phyloP scores from a whole-genome alignment of 1,284 basidiomycete species.

The Apiotrichum montevideense region DNA sequence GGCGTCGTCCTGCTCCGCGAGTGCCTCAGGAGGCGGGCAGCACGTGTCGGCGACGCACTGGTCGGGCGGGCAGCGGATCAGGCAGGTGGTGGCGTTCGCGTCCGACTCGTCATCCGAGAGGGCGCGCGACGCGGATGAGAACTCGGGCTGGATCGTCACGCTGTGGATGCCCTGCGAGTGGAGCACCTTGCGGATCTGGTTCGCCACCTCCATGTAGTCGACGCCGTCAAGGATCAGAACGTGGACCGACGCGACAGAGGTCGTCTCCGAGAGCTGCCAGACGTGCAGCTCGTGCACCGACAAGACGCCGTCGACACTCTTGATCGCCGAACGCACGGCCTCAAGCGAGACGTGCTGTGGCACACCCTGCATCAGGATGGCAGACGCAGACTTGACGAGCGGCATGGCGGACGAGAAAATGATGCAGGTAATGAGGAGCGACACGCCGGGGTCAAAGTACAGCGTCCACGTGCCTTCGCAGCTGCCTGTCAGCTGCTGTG shows the following conservation, averaged over 20 bases:
- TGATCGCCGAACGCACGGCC: constrained; percentile 71
- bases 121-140: constrained; percentile 14
- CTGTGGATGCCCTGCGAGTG: constrained; percentile 92
- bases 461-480: constrained; percentile 55
- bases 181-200: constrained; percentile 71
- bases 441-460: constrained; percentile 92
- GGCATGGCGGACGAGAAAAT: constrained; percentile 95
- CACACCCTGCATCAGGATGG: constrained; percentile 95
- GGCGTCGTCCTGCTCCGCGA: constrained; percentile 7
- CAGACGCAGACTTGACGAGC: constrained; percentile 86
- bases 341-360: constrained; percentile 84
- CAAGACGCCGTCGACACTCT: constrained; percentile 75
- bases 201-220: constrained; percentile 88
- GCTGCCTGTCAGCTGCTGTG: constrained; percentile 13
- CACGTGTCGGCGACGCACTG: constrained; percentile 45
- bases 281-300: constrained; percentile 93
- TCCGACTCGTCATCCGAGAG: constrained; percentile 12
- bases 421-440: constrained; percentile 89
- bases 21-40: constrained; percentile 34
- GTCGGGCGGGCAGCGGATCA: constrained; percentile 48
- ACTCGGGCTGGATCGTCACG: constrained; percentile 65
- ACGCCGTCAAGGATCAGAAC: constrained; percentile 69
- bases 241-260: constrained; percentile 93
- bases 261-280: constrained; percentile 86
- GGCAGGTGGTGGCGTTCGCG: constrained; percentile 34